Percentiles rank a stretch among this genome's conserved stretches.
Conservation (phyloP, 257 asterid species). For the Handroanthus guayacan region DNA sequence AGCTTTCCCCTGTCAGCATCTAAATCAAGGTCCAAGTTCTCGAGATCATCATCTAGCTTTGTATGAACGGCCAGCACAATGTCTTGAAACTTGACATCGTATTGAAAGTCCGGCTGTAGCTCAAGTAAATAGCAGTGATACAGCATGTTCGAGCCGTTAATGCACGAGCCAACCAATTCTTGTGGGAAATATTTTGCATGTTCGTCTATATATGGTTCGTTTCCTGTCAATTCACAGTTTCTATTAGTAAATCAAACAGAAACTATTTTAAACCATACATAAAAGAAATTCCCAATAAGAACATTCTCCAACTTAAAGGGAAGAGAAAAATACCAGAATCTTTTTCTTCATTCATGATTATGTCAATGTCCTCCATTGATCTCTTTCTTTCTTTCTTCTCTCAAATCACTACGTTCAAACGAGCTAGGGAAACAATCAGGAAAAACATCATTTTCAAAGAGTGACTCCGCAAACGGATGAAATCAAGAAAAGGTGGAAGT, state of each 20-base stretch:
- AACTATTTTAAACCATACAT: neutral
- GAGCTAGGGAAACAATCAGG: neutral
- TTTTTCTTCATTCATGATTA: slow-evolving; percentile 41
- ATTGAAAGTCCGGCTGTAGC: slow-evolving; percentile 43
- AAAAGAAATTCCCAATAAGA: slow-evolving; percentile 41
- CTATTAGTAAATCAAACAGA: slow-evolving; percentile 19
- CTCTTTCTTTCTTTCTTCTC: slow-evolving; percentile 34
- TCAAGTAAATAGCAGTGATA: slow-evolving; percentile 62
- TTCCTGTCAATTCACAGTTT: slow-evolving; percentile 46
- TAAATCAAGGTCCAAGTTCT: slow-evolving; percentile 46
- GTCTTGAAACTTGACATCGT: slow-evolving; percentile 51
- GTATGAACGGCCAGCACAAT: slow-evolving; percentile 60
- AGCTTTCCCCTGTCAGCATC: slow-evolving; percentile 59
- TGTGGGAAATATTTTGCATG: slow-evolving; percentile 56
- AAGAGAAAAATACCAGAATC: slow-evolving; percentile 17
- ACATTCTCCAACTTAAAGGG: slow-evolving; percentile 43
- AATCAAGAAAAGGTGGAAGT: neutral
- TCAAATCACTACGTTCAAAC: neutral
- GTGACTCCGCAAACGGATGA: neutral
- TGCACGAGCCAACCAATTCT: slow-evolving; percentile 57
- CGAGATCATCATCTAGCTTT: slow-evolving; percentile 53
- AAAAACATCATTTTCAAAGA: neutral
- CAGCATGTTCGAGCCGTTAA: slow-evolving; percentile 24
- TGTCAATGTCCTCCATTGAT: slow-evolving; percentile 31
- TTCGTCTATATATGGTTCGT: slow-evolving; percentile 46